Evolutionary conservation across 768 basidiomycete species (phyloP).

Genomic region (Lentinula raphanica): DNA sequence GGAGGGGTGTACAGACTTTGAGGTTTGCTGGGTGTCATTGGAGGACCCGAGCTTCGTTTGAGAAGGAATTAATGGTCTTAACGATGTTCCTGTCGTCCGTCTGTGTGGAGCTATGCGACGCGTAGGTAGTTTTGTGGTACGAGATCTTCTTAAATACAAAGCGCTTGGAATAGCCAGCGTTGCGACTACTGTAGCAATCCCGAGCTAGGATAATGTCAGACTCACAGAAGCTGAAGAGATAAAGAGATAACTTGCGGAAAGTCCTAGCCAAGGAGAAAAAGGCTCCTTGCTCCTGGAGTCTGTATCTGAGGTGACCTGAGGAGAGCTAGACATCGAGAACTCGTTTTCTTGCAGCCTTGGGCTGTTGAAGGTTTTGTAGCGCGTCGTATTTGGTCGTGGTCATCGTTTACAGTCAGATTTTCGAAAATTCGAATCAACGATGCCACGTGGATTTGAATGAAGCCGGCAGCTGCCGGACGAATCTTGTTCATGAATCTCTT

Average conservation of each 20-base stretch:
- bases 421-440: no score
- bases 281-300: neutral
- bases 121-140: neutral
- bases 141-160: neutral
- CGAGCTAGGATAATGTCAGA: neutral
- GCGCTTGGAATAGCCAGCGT: neutral
- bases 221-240: neutral
- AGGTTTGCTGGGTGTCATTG: neutral
- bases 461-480: no score
- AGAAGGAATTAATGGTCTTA: neutral
- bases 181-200: neutral
- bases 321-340: neutral
- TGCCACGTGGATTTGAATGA: no score
- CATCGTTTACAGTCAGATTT: no score
- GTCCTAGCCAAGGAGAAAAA: neutral
- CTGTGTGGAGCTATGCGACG: neutral
- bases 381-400: no score
- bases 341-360: no score
- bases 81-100: neutral
- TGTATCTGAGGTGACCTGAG: neutral
- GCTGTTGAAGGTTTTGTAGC: no score
- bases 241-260: neutral
- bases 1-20: neutral
- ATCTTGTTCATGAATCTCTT: no score
- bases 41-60: neutral